Evolutionary conservation across 305 asterid species (phyloP).

Genomic region (Fraxinus baroniana): DNA sequence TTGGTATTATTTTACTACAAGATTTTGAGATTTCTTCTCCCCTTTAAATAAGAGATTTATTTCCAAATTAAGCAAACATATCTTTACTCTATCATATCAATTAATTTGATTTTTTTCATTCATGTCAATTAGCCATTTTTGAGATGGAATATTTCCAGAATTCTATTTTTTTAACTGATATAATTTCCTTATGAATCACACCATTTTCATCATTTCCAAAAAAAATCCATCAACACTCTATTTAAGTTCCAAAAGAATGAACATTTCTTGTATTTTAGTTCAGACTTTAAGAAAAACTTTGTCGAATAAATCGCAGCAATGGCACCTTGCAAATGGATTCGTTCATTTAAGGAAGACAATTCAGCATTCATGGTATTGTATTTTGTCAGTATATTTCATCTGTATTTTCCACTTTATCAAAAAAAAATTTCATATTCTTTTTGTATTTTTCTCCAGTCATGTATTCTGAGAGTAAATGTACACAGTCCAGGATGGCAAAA

Average conservation of each 20-base stretch:
- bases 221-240: neutral
- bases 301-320: neutral
- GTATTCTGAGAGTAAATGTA: conserved; percentile 19
- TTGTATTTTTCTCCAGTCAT: neutral
- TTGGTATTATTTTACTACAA: neutral
- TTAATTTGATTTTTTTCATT: neutral
- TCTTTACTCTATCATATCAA: neutral
- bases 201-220: neutral
- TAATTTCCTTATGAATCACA: neutral
- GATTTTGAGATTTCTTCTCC: neutral
- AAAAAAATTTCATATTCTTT: neutral
- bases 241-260: neutral
- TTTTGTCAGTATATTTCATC: neutral
- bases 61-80: neutral
- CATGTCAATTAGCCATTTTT: neutral
- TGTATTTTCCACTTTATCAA: neutral
- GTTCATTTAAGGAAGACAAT: neutral
- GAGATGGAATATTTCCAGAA: neutral
- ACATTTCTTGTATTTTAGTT: neutral
- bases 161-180: neutral
- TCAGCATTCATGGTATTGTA: neutral
- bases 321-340: neutral
- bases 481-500: conserved; percentile 14
- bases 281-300: neutral
- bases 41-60: neutral